Base-by-base conservation (phyloP, 148 eudicot species). In the Persicaria tinctoria region DNA sequence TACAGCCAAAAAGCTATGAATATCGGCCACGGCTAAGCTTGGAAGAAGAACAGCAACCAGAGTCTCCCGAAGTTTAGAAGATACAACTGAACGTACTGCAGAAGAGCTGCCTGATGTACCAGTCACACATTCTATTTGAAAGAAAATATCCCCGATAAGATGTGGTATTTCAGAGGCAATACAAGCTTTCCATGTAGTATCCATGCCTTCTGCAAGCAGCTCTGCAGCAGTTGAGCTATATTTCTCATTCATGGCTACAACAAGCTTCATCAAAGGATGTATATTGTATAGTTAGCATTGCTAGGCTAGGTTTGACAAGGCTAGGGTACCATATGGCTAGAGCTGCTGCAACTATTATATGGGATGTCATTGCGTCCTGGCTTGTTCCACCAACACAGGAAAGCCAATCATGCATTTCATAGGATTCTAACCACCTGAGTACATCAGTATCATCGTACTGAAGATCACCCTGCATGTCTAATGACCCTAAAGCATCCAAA, bases 191-290 rank as follows among this genome's bases (percentile, higher is more conserved):
- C 99, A 96, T 73, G 97, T 92, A 75, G 84, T 88, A 79, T 96
- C 97, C 97, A 96, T 92, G 83, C 99, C 99, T 86, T 96, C 99
- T 71, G 97, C 90, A 51, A 96, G 86, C 80, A 96, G 90, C 79
- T 96, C 99, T 23, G 99, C 97, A 50, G 99, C 97, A 78, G 94
- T 83, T 74, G 86, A 85, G 83, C 97, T 90, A 79, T 89, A 96
- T 83, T 89, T 96, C 76, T 87, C 94, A 78, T 90, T 96, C 93
- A 92, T 90, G 75, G 97, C 88, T 92, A 92, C 92, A 70, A 96
- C 97, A 74, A 96, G 78, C 81, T 96, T 92, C 68, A 89, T 78
- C 69, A 96, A 81, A 41, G 91, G 97, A 78, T 92, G 94, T 78
- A n/a, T n/a, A n/a, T n/a, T n/a, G n/a, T n/a, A 90, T 89, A 73